Percentiles rank a stretch among this genome's conserved stretches.
These are phyloP conservation scores for Nematodospora anomalae DNA, from an alignment of 1,139 yeast species.

Conservation along the genomic window DNA sequence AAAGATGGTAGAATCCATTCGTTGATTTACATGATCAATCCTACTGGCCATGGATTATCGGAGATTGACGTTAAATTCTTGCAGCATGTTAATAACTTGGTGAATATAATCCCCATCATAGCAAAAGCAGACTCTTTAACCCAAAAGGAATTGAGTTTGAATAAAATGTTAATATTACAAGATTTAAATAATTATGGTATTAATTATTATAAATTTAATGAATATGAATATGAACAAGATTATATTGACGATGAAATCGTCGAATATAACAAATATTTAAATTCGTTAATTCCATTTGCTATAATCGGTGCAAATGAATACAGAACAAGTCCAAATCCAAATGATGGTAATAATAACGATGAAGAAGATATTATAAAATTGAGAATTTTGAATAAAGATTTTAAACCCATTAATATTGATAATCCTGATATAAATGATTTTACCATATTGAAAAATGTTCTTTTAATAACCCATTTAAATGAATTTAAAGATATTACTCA, in stretches of 20 bases:
- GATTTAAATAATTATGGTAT: slow-evolving; percentile 43
- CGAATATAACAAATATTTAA: slow-evolving; percentile 48
- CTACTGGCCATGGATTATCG: slow-evolving; percentile 49
- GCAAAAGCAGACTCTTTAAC: slow-evolving; percentile 46
- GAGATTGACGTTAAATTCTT: slow-evolving; percentile 45
- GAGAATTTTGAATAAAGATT: slow-evolving; percentile 36
- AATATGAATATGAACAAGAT: slow-evolving; percentile 49
- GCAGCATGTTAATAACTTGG: slow-evolving; percentile 42
- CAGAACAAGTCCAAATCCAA: slow-evolving; percentile 35
- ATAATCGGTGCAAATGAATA: slow-evolving; percentile 46
- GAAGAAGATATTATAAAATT: slow-evolving; percentile 41
- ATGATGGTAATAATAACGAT: slow-evolving; percentile 40
- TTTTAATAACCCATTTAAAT: slow-evolving; percentile 75
- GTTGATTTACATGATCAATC: slow-evolving; percentile 47
- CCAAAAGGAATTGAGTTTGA: slow-evolving; percentile 34
- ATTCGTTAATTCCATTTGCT: slow-evolving; percentile 43
- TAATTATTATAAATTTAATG: slow-evolving; percentile 47
- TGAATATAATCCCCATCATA: slow-evolving; percentile 44
- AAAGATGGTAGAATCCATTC: slow-evolving; percentile 51
- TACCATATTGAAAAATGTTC: slow-evolving; percentile 61
- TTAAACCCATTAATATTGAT: slow-evolving; percentile 50
- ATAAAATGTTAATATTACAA: slow-evolving; percentile 41
- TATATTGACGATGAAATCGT: slow-evolving; percentile 51
- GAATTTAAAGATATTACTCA: slow-evolving; percentile 74
- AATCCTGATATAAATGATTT: slow-evolving; percentile 63